These are phyloP conservation scores for Hemileccinum impolitum DNA, from an alignment of 768 basidiomycete genomes.

Conservation along the genomic window DNA sequence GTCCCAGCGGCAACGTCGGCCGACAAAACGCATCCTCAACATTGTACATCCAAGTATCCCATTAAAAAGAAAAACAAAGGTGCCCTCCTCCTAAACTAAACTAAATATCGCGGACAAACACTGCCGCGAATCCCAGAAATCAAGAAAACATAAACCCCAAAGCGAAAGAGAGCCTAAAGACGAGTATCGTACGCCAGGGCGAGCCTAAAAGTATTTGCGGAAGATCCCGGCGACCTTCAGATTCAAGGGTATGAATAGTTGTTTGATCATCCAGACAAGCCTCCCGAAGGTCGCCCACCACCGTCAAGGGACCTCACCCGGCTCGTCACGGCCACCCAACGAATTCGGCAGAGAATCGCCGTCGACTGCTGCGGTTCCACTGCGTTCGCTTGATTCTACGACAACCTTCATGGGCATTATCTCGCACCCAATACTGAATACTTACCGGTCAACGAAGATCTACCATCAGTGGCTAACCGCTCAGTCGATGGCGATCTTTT, in stretches of 20 bases:
- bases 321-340: slow-evolving; percentile 13
- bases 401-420: slow-evolving; percentile 3
- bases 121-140: slow-evolving; percentile 16
- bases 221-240: slow-evolving; percentile 49
- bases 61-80: slow-evolving; percentile 13
- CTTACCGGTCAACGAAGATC: slow-evolving; percentile 14
- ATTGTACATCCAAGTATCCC: slow-evolving; percentile 13
- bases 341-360: slow-evolving; percentile 8
- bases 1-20: slow-evolving; percentile 16
- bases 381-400: slow-evolving; percentile 14
- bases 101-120: slow-evolving; percentile 4
- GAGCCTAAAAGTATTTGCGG: slow-evolving; percentile 38
- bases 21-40: slow-evolving; percentile 18
- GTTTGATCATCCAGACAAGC: slow-evolving; percentile 41
- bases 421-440: slow-evolving; percentile 2
- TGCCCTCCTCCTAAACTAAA: background rate
- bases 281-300: slow-evolving; percentile 48
- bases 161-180: slow-evolving; percentile 23
- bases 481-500: slow-evolving; percentile 1
- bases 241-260: slow-evolving; percentile 38
- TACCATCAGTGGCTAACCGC: background rate
- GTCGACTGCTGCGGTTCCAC: slow-evolving; percentile 1
- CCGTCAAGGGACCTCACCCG: slow-evolving; percentile 38
- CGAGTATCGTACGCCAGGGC: slow-evolving; percentile 17
- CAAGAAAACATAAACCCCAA: slow-evolving; percentile 23